Conservation (phyloP, 1,284 basidiomycete species). For the Ceratobasidium sp. region DNA sequence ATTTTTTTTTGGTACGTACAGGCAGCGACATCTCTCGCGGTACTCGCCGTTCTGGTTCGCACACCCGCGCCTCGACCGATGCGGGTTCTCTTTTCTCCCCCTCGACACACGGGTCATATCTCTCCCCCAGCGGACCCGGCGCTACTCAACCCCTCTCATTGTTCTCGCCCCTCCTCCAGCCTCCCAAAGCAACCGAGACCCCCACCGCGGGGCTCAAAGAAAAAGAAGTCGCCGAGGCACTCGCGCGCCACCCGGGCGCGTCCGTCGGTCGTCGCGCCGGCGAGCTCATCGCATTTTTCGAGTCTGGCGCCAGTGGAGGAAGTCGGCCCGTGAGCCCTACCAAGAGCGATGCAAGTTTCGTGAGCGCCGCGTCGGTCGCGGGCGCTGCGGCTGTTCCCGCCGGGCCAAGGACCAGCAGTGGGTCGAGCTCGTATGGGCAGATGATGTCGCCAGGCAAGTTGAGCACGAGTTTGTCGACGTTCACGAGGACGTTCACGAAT, state of each 20-base stretch:
- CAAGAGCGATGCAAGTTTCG: constrained; percentile 34
- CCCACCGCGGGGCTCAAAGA: constrained; percentile 4
- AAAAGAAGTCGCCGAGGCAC: constrained; percentile 15
- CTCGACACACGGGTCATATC: constrained; percentile 32
- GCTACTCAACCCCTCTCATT: constrained; percentile 9
- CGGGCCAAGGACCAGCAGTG: neutral
- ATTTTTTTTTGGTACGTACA: constrained; percentile 1
- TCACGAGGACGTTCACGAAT: constrained; percentile 20
- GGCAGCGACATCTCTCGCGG: constrained; percentile 31
- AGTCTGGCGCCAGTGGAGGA: constrained; percentile 60
- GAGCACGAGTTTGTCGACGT: constrained; percentile 28
- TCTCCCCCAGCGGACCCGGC: constrained; percentile 8
- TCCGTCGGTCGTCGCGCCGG: constrained; percentile 65
- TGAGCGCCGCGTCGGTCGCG: constrained; percentile 13
- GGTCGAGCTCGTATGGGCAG: neutral
- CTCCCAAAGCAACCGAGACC: neutral
- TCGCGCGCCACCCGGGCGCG: constrained; percentile 29
- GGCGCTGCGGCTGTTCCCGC: neutral
- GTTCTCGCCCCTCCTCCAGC: neutral
- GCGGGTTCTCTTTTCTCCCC: constrained; percentile 27
- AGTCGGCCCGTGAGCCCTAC: constrained; percentile 8
- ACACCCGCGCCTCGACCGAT: constrained; percentile 27
- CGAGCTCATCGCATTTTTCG: constrained; percentile 78
- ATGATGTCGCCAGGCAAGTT: constrained; percentile 49
- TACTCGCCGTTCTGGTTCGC: constrained; percentile 29